Conservation (phyloP, 306 rosid species). For the Quercus bicolor region DNA sequence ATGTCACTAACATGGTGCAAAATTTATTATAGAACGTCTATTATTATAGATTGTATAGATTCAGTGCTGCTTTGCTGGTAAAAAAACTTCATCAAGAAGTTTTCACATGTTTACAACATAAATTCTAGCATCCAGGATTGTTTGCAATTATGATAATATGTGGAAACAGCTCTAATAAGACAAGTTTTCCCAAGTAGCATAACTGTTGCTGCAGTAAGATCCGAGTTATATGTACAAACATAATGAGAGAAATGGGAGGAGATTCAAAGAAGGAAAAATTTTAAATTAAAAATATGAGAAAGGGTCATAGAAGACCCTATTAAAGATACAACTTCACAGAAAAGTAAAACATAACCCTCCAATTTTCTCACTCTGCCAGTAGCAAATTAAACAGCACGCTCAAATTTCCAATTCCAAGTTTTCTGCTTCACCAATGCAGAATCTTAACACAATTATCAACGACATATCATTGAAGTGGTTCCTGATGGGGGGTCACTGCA, state of each 20-base stretch:
- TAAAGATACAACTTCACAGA: constrained; percentile 13
- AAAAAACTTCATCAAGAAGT: not conserved
- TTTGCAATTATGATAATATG: constrained; percentile 12
- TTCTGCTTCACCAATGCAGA: constrained; percentile 2
- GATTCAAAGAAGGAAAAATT: not conserved
- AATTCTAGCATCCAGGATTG: not conserved
- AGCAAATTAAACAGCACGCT: constrained; percentile 10
- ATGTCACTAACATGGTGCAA: no score
- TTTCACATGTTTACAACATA: not conserved
- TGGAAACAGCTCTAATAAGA: not conserved
- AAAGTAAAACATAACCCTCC: constrained; percentile 9
- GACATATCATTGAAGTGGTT: constrained; percentile 27
- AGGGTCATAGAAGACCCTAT: not conserved
- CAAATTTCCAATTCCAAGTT: constrained; percentile 5
- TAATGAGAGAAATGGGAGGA: not conserved
- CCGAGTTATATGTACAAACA: constrained; percentile 13
- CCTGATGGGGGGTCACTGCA: constrained; percentile 29
- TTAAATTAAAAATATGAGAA: not conserved
- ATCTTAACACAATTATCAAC: constrained; percentile 10
- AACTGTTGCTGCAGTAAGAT: constrained; percentile 7
- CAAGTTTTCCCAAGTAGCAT: constrained; percentile 8
- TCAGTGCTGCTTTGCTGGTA: not conserved
- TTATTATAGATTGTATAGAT: not conserved
- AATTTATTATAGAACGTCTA: no score
- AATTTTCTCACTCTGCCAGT: constrained; percentile 14